Percentiles rank a stretch among this genome's conserved stretches.
Conservation (phyloP, 2,329 filamentous ascomycete species). For the Talaromyces sp. region DNA sequence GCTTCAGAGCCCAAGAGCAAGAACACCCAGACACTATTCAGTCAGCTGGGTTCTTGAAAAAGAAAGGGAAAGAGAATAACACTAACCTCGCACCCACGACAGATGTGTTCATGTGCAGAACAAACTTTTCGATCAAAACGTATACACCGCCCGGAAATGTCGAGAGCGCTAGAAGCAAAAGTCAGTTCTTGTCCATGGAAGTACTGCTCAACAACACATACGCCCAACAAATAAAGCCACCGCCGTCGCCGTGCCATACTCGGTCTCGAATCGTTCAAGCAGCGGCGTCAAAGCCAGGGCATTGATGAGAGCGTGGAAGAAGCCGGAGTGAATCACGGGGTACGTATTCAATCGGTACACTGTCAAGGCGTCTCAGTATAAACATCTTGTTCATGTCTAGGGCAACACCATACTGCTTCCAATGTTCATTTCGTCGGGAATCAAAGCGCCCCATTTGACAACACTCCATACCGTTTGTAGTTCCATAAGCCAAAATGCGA, state of each 20-base stretch:
- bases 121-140: conserved; percentile 66
- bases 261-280: conserved; percentile 85
- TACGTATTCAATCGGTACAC: conserved; percentile 93
- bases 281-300: conserved; percentile 75
- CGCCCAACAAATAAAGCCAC: conserved; percentile 83
- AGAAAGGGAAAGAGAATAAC: not conserved
- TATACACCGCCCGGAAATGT: conserved; percentile 80
- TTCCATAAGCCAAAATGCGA: conserved; percentile 63
- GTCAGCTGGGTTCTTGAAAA: conserved; percentile 3
- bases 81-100: conserved; percentile 77
- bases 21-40: conserved; percentile 79
- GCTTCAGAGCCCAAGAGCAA: conserved; percentile 78
- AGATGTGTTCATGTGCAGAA: conserved; percentile 65
- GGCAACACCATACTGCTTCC: conserved; percentile 55
- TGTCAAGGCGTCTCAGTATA: conserved; percentile 31
- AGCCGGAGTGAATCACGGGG: conserved; percentile 74
- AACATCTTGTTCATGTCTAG: not conserved
- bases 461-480: conserved; percentile 67
- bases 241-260: conserved; percentile 86
- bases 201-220: conserved; percentile 46
- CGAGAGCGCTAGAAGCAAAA: conserved; percentile 56
- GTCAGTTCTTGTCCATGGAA: not conserved
- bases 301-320: conserved; percentile 78
- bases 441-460: conserved; percentile 69
- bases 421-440: conserved; percentile 69